Evolutionary conservation across 2,329 filamentous ascomycete species (phyloP).

Genomic region (Huntiella omanensis): DNA sequence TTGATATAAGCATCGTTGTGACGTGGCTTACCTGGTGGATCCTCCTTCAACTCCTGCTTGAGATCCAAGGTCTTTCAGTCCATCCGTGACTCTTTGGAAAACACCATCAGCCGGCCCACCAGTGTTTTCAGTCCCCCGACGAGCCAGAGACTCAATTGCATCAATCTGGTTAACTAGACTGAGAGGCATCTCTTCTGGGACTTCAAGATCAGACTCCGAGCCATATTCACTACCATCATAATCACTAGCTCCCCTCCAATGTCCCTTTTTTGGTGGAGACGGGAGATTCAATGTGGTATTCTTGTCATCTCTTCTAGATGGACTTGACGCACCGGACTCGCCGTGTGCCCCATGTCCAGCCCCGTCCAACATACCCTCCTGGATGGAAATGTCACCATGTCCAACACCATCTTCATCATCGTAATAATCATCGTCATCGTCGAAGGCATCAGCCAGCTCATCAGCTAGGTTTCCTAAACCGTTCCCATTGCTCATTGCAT

Average conservation of each 20-base stretch:
- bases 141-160: constrained; percentile 50
- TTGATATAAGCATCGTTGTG: neutral
- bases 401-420: constrained; percentile 20
- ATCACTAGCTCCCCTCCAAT: constrained; percentile 34
- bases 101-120: constrained; percentile 47
- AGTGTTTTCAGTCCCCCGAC: constrained; percentile 45
- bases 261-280: constrained; percentile 24
- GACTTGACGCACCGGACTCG: constrained; percentile 13
- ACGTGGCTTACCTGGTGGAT: constrained; percentile 40
- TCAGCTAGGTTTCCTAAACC: constrained; percentile 64
- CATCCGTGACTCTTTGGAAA: constrained; percentile 47
- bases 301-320: constrained; percentile 15
- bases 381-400: constrained; percentile 21
- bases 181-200: constrained; percentile 41
- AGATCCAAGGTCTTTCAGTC: constrained; percentile 52
- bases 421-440: constrained; percentile 40
- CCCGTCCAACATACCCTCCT: constrained; percentile 36
- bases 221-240: constrained; percentile 62
- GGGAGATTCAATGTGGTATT: constrained; percentile 27
- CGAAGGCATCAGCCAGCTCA: constrained; percentile 57
- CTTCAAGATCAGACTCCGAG: constrained; percentile 51
- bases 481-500: constrained; percentile 23
- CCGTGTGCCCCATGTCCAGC: constrained; percentile 17
- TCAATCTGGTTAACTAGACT: constrained; percentile 52
- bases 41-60: constrained; percentile 55